Conservation (phyloP, 441 rosid genomes). For the Arabidopsis hybrid region DNA sequence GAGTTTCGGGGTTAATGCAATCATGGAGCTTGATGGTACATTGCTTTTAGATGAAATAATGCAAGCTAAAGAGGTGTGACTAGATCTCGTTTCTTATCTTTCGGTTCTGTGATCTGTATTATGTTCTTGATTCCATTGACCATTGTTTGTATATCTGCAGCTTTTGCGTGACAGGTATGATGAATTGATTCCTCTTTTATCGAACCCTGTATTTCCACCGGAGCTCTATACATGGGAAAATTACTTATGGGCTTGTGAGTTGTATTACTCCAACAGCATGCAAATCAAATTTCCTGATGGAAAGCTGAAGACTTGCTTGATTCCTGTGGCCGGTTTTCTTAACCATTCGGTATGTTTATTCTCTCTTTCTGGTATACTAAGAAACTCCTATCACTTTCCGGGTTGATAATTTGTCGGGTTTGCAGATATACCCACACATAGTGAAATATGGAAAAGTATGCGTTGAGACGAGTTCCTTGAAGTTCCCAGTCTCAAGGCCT, state of each 20-base stretch:
- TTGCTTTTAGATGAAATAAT: constrained; percentile 84
- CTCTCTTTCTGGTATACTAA: not conserved
- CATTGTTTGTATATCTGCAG: constrained; percentile 52
- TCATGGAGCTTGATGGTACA: constrained; percentile 88
- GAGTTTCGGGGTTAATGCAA: constrained; percentile 81
- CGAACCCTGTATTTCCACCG: constrained; percentile 66
- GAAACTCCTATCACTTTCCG: not conserved
- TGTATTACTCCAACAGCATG: constrained; percentile 97
- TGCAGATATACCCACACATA: constrained; percentile 79
- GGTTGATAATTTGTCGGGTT: constrained; percentile 29
- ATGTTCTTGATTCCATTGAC: constrained; percentile 33
- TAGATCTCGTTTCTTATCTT: not conserved
- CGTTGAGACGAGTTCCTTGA: constrained; percentile 61
- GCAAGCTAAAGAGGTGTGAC: constrained; percentile 89
- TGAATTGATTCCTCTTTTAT: constrained; percentile 66
- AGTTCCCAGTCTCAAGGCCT: constrained; percentile 80
- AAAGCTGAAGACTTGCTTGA: constrained; percentile 81
- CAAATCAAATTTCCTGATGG: constrained; percentile 84
- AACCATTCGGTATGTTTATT: constrained; percentile 72
- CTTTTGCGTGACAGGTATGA: constrained; percentile 79
- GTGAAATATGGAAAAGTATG: constrained; percentile 86
- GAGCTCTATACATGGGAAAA: constrained; percentile 84
- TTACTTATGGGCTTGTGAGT: constrained; percentile 93
- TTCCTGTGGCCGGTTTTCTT: constrained; percentile 92
- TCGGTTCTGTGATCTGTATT: constrained; percentile 18